Percentiles rank a stretch among this genome's conserved stretches.
phyloP scores from a whole-genome alignment of 2,329 filamentous ascomycete species.

The Penicillium crustosum region DNA sequence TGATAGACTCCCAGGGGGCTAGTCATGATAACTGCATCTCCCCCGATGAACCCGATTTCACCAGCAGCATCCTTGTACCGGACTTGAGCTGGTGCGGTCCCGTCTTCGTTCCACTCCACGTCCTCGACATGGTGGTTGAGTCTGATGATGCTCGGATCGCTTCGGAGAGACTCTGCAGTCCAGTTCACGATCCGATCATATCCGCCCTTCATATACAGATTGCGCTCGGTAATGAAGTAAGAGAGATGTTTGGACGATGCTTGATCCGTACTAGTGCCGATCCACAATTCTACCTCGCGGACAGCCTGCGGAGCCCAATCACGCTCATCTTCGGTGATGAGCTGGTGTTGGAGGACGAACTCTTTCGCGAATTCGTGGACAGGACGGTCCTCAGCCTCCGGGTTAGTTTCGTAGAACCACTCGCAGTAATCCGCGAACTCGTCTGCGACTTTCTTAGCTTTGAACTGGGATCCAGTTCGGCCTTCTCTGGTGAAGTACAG shows the following conservation, averaged over 20 bases:
- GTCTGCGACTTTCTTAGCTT: conserved; percentile 49
- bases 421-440: conserved; percentile 47
- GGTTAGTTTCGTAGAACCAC: conserved; percentile 44
- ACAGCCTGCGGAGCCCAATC: conserved; percentile 47
- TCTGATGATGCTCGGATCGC: conserved; percentile 38
- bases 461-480: conserved; percentile 47
- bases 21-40: conserved; percentile 44
- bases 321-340: conserved; percentile 45
- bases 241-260: conserved; percentile 46
- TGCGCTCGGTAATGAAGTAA: conserved; percentile 47
- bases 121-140: conserved; percentile 42
- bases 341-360: conserved; percentile 43
- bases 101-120: conserved; percentile 40
- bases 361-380: conserved; percentile 44
- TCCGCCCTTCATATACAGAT: conserved; percentile 49
- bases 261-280: conserved; percentile 44
- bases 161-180: conserved; percentile 38
- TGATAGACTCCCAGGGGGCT: conserved; percentile 43
- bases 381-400: conserved; percentile 42
- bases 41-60: conserved; percentile 29
- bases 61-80: conserved; percentile 22
- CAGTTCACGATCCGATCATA: conserved; percentile 47
- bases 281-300: conserved; percentile 47
- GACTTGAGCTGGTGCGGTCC: conserved; percentile 7
- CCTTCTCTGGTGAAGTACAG: conserved; percentile 46